These are phyloP conservation scores for Insectozyma bohioensis DNA, from an alignment of 1,139 yeast genomes.

Conservation along the genomic window DNA sequence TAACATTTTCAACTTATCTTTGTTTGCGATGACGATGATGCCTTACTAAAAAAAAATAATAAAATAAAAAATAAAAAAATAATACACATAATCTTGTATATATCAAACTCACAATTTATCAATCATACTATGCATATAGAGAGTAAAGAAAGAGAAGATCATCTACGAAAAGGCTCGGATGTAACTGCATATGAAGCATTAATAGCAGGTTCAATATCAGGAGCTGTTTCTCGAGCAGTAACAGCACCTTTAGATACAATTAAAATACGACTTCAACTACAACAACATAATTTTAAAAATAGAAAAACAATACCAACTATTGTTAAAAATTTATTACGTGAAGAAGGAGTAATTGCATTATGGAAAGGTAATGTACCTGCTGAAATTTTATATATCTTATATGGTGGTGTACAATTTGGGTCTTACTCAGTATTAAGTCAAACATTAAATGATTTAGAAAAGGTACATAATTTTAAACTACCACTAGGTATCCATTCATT, in stretches of 20 bases:
- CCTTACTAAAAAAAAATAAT: not conserved
- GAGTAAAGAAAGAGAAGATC: conserved; percentile 35
- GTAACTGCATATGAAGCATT: conserved; percentile 47
- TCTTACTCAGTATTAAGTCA: conserved; percentile 60
- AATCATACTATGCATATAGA: no score
- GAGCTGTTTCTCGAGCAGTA: conserved; percentile 64
- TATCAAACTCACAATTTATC: no score
- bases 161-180: conserved; percentile 49
- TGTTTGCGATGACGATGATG: no score
- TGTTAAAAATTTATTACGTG: conserved; percentile 22
- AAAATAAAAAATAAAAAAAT: conserved; percentile 1
- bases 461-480: conserved; percentile 19
- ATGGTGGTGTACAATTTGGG: conserved; percentile 85
- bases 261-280: conserved; percentile 80
- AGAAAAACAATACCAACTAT: conserved; percentile 18
- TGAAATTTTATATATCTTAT: conserved; percentile 75
- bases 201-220: conserved; percentile 72
- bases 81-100: no score
- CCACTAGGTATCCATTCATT: conserved; percentile 49
- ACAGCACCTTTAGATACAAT: conserved; percentile 91
- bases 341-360: conserved; percentile 50
- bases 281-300: conserved; percentile 14
- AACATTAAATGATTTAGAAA: conserved; percentile 32
- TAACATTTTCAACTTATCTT: no score
- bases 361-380: conserved; percentile 99